These are phyloP conservation scores for Hyaloperonospora brassicae DNA, from an alignment of 352 stramenopile species.

Conservation along the genomic window DNA sequence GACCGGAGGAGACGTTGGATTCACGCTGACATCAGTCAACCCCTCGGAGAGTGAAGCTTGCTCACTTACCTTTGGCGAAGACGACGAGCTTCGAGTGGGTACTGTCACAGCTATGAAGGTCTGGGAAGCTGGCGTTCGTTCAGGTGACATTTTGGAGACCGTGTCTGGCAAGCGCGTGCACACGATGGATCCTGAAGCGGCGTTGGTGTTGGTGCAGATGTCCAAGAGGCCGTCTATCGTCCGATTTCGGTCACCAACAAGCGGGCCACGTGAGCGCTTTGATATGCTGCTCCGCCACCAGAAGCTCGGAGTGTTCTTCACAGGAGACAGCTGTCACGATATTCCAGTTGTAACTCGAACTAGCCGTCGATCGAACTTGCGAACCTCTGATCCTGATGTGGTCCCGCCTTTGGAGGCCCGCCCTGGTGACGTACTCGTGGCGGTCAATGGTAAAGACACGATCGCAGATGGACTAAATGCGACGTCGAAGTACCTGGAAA, in stretches of 20 bases:
- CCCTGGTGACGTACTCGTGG: conserved; percentile 45
- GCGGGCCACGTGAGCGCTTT: conserved; percentile 25
- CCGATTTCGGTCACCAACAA: conserved; percentile 33
- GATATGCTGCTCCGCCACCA: conserved; percentile 29
- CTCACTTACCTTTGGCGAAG: conserved; percentile 17
- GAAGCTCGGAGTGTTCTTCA: conserved; percentile 41
- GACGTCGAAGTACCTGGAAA: conserved; percentile 31
- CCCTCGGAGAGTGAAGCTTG: conserved; percentile 5
- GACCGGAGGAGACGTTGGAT: conserved; percentile 24
- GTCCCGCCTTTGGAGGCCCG: conserved; percentile 14
- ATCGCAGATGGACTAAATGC: conserved; percentile 32
- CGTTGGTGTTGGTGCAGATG: conserved; percentile 26
- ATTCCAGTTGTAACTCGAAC: conserved; percentile 46
- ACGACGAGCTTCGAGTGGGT: conserved; percentile 25
- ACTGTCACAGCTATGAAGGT: conserved; percentile 27
- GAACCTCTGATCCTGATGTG: conserved; percentile 1
- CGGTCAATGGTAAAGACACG: conserved; percentile 47
- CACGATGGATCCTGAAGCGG: conserved; percentile 29
- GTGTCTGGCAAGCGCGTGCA: conserved; percentile 30
- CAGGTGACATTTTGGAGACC: conserved; percentile 48
- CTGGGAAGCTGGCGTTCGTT: conserved; percentile 41
- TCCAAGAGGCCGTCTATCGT: conserved; percentile 29
- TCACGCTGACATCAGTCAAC: conserved; percentile 27
- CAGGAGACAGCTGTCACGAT: conserved; percentile 31
- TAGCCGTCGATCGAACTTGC: not conserved